Conservation (phyloP, 1,284 basidiomycete species). For the Paramarasmius palmivorus region DNA sequence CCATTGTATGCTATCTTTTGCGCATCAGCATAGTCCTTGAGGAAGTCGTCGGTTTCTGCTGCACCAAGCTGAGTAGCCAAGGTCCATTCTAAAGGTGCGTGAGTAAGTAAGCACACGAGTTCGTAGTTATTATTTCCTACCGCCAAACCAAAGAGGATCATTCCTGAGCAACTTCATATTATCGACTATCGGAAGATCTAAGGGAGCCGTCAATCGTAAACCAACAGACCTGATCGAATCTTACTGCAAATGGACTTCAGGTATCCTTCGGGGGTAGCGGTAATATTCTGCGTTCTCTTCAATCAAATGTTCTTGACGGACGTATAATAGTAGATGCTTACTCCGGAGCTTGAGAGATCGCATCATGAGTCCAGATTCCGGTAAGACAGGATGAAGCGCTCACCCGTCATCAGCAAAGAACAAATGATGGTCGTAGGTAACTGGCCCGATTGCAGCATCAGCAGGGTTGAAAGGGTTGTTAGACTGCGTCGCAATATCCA, state of each 20-base stretch:
- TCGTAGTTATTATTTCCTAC: too few species aligned
- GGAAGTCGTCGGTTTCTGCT: too few species aligned
- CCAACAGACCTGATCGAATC: constrained; percentile 19
- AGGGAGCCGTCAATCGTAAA: background rate
- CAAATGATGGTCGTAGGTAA: constrained; percentile 76
- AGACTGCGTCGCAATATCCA: constrained; percentile 77
- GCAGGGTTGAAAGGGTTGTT: constrained; percentile 69
- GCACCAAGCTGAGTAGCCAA: constrained; percentile 61
- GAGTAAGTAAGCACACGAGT: too few species aligned
- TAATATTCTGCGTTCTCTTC: too few species aligned
- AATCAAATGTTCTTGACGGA: too few species aligned
- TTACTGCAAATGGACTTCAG: constrained; percentile 68
- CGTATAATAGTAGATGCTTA: too few species aligned
- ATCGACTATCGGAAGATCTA: constrained; percentile 54
- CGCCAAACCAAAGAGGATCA: constrained; percentile 59
- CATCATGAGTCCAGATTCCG: background rate
- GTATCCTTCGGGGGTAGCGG: constrained; percentile 63
- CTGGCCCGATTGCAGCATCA: constrained; percentile 65
- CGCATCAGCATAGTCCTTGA: too few species aligned
- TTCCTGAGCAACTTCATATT: constrained; percentile 49
- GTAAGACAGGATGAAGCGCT: background rate
- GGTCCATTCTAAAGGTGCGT: constrained; percentile 54
- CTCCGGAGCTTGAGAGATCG: background rate
- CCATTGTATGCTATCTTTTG: too few species aligned
- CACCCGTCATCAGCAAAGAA: constrained; percentile 73